A percentile compares a stretch with the other conserved stretches of the same genome.
phyloP scores from a whole-genome alignment of 768 basidiomycete species.

The Saitozyma sp. region DNA sequence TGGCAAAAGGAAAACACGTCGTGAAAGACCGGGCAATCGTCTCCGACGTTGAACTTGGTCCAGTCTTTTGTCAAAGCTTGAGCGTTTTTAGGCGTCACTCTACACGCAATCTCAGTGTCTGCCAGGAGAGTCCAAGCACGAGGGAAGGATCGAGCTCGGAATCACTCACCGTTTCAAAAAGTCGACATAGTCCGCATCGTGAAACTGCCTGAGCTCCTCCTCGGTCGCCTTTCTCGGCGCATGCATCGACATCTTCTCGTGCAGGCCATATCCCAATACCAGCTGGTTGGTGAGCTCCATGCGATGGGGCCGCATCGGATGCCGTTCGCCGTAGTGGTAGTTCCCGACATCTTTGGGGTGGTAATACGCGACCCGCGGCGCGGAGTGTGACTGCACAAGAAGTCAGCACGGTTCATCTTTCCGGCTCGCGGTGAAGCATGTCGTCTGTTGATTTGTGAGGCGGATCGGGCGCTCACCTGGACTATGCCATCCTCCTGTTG shows the following conservation, averaged over 20 bases:
- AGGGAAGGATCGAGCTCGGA: neutral
- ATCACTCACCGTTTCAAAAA: conserved; percentile 78
- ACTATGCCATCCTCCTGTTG: conserved; percentile 43
- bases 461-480: conserved; percentile 38
- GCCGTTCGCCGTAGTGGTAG: conserved; percentile 95
- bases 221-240: conserved; percentile 84
- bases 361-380: conserved; percentile 92
- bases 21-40: conserved; percentile 94
- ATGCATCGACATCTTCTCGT: conserved; percentile 93
- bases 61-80: conserved; percentile 54
- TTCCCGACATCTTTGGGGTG: conserved; percentile 90
- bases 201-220: conserved; percentile 84
- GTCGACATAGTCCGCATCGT: conserved; percentile 92
- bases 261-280: conserved; percentile 92
- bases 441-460: neutral
- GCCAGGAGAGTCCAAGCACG: neutral
- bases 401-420: neutral
- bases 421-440: too few species aligned
- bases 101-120: conserved; percentile 42
- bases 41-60: conserved; percentile 81
- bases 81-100: conserved; percentile 75
- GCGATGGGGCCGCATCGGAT: conserved; percentile 98
- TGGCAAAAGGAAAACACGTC: conserved; percentile 93
- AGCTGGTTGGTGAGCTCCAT: conserved; percentile 94
- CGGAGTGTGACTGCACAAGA: conserved; percentile 66